Evolutionary conservation across 768 basidiomycete genomes (phyloP), one percentile per base, ranked within the genome.

Genomic region (Sistotremastrum niveocremeum): DNA sequence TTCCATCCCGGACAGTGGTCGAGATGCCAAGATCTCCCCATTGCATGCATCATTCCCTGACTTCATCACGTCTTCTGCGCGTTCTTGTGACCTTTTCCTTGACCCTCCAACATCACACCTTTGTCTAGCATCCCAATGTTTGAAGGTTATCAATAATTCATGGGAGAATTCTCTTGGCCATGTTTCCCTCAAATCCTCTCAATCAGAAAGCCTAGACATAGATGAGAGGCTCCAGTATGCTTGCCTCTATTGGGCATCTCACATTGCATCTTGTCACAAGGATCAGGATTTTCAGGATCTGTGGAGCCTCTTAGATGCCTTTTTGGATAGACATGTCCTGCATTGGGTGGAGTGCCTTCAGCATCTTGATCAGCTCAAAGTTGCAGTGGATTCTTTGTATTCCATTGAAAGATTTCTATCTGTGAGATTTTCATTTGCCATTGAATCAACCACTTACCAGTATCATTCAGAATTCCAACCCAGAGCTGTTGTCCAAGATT

Each of bases 41-140:
- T 40, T 53, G n/a, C 56, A 57, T 39, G 47, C 49, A 3, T 57
- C 56, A 3, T 57, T 57, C 32, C 44, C 44, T n/a, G 56, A 57
- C 42, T 57, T 56, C 38, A 46, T 57, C 41, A 44, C 37, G 2
- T 42, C 46, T 33, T 33, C 37, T 0, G 12, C 12, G 4, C 50
- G 56, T n/a, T 34, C n/a, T 10, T 2, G n/a, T 2, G 2, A 46
- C 8, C 2, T 42, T 10, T 31, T 11, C 2, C 45, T 44, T 12
- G 39, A 43, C 4, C 12, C 30, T 8, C 11, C 2, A 9, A 32
- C 30, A 8, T 9, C 7, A 43, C 45, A 46, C 10, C 12, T 20
- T 12, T 2, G 8, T 12, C 32, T 12, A 2, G 45, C 30, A 42
- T 56, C 31, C 32, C 52, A 32, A 48, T 48, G 34, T 20, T 2